These are phyloP conservation scores for Erythrophleum ivorense DNA, from an alignment of 331 rosid genomes.

Conservation along the genomic window DNA sequence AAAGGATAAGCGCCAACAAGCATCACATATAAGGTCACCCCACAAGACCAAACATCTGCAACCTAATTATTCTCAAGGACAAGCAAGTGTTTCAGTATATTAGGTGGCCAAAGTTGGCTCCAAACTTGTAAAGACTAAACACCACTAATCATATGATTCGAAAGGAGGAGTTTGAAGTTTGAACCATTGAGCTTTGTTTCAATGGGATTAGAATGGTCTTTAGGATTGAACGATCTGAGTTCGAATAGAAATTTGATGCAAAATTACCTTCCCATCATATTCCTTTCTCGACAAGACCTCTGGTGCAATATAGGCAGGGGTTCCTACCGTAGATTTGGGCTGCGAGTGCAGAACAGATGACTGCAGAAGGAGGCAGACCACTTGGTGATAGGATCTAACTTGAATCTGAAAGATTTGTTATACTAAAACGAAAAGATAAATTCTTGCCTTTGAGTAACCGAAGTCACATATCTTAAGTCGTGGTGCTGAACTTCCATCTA, in stretches of 20 bases:
- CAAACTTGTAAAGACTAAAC: slow-evolving; percentile 28
- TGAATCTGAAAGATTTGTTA: not conserved
- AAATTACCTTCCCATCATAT: slow-evolving; percentile 88
- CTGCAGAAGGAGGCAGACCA: slow-evolving; percentile 47
- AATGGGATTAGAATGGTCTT: not conserved
- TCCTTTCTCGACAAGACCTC: slow-evolving; percentile 85
- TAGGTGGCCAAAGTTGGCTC: slow-evolving; percentile 44
- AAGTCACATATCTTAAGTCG: slow-evolving; percentile 94
- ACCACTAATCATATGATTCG: not conserved
- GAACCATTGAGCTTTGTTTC: not conserved
- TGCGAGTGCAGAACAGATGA: slow-evolving; percentile 96
- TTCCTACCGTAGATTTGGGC: slow-evolving; percentile 98
- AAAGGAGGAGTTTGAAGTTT: not conserved
- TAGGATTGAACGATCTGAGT: not conserved
- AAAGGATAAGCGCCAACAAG: slow-evolving; percentile 98
- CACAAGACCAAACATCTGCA: slow-evolving; percentile 99
- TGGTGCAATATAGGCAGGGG: slow-evolving; percentile 98
- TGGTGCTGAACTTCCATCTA: slow-evolving; percentile 93
- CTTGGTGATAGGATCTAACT: not conserved
- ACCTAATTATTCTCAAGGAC: slow-evolving; percentile 62
- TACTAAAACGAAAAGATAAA: slow-evolving; percentile 2
- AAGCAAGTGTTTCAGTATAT: slow-evolving; percentile 10
- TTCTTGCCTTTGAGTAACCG: slow-evolving; percentile 90
- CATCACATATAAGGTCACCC: slow-evolving; percentile 98
- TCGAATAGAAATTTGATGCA: not conserved